Evolutionary conservation across 352 stramenopile species (phyloP), one percentile per base, ranked within the genome.

Genomic region (Blastocystis sp.): DNA sequence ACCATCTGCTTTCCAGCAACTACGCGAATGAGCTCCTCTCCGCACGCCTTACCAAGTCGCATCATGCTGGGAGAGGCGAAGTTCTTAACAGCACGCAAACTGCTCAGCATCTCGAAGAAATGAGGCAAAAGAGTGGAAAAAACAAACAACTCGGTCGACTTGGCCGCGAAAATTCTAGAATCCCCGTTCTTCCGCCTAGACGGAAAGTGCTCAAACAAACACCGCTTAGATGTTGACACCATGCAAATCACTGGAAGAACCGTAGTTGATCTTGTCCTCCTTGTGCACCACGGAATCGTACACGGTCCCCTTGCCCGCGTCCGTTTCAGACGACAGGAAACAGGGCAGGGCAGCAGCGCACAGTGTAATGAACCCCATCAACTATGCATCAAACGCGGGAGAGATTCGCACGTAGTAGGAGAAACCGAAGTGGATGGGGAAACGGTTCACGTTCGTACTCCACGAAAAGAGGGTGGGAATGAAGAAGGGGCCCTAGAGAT

Each of bases 341-440:
- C 14, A 2, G 11, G 56, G 19, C 10, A 84, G 9, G 11, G 43
- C n/a, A 1, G 74, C n/a, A 67, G 21, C 28, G 9, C 43, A 19
- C n/a, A 84, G 48, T 9, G 45, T 45, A 19, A 59, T 53, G 43
- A 48, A 53, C 1, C 21, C 74, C 38, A 84, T 67, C 4, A 84
- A 9, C 78, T 88, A 88, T 1, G 59, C 14, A 61, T 88, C 38
- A 79, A 3, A 17, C 1, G 0, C 4, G 2, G 59, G 5, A 61
- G 9, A 17, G 2, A 76, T 19, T 11, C 2, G 7, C 38, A 88
- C 78, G 61, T 76, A 88, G 38, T 65, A 88, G 38, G 78, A 76
- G 34, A 88, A 88, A 23, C 78, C 78, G 23, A 78, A 76, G 28
- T 88, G 9, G 17, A 88, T n/a, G 19, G 78, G 78, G 62, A 88